Base-by-base conservation (phyloP, 345 rosid genomes). In the Eutrema yunnanense region DNA sequence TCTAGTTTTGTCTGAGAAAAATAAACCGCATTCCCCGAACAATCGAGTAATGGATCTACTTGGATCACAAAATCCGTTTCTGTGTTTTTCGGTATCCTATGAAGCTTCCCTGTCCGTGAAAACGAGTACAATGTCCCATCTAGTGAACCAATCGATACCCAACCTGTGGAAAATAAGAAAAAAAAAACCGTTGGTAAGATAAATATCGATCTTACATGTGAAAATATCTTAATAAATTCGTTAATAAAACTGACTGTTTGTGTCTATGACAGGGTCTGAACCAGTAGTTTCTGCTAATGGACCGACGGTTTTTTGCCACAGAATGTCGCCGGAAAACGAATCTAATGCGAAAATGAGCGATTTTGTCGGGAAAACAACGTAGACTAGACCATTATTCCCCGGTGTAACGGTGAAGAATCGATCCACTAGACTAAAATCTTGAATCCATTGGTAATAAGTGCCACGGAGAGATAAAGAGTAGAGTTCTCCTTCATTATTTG, bases 91-190 rank as follows among this genome's bases (percentile, higher is more conserved):
- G 87, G 76, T 69, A 82, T 85, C 79, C 83, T 89, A 62, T 78
- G 59, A 54, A 91, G 82, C 63, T 54, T 51, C 30, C 97, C 98
- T n/a, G 69, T 62, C 11, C 89, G 89, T 74, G 97, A 94, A 61
- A 94, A 81, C 6, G 87, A 88, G 76, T 94, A 91, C 19, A 94
- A 74, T 56, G 81, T 81, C 43, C 97, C 97, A 67, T 94, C 97
- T 74, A 91, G 69, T 4, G 98, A 91, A 75, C 93, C 92, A 53
- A 91, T 75, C 7, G 98, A 88, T 58, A 88, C 70, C 90, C 89
- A 91, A 51, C 92, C 98, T 92, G 79, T 46, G 26, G 22, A 52
- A 4, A 9, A 16, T 0, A 44, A 14, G 8, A 44, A 14, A 0
- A 11, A 1, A 63, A 37, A 42, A 36, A 13, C 14, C 37, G 9